Evolutionary conservation across 2,329 filamentous ascomycete species (phyloP), one percentile per base, ranked within the genome.

Genomic region (Myrmaecium sp.): DNA sequence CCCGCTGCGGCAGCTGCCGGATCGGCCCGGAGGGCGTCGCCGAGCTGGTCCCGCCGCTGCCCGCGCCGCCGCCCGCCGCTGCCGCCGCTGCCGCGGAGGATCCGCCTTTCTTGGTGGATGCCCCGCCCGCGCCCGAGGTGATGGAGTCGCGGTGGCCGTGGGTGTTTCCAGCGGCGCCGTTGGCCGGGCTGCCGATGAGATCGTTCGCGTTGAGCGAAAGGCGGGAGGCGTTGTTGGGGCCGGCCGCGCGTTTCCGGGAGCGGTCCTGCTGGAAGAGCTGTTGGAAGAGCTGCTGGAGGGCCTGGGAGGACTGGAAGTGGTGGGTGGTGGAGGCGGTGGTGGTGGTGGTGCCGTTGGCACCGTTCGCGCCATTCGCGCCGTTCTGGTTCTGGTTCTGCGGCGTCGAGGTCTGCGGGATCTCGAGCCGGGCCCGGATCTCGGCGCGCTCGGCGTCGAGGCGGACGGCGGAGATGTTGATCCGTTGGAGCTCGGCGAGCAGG

Each of bases 391-490:
- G 35, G 10, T 39, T 33, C 16, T 36, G 39, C 26, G 48, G 75
- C 51, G 57, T 78, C 14, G 63, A 59, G 51, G 57, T 78, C 14
- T 64, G 59, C 1, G 84, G 84, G 35, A 82, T 80, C 44, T 94
- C 86, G 7, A 98, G 72, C 27, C 86, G 70, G 35, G 72, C 69
- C 54, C 86, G 93, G 23, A 92, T 68, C 47, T 93, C 84, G 38
- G 75, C 72, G 29, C 89, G 76, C 46, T 94, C 83, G 37, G 81
- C 74, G 46, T 91, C 81, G 44, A 95, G 76, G 30, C 72, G 74
- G 38, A 89, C 79, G 36, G 84, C 80, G 33, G 83, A 74, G 35
- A 79, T 74, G 43, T 92, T 69, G 37, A 98, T 95, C 32, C 89
- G 76, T 44, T 91, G 83, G 29, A 98, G 69, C 47, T 98, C 89